Evolutionary conservation across 306 rosid species (phyloP).

Genomic region (Castanea sativa): DNA sequence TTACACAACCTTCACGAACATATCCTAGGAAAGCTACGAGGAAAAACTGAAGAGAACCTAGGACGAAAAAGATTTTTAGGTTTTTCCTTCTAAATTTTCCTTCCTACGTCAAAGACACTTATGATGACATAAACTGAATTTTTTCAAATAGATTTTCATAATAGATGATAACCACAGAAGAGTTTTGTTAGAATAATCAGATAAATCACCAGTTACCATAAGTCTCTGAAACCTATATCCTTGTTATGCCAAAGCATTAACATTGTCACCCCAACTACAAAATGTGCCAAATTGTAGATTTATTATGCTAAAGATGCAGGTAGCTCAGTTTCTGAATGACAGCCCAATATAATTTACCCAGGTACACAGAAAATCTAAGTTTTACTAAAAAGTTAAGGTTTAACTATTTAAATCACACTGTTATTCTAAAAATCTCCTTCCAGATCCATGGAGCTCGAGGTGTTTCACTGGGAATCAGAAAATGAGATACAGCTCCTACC

Average conservation of each 20-base stretch:
- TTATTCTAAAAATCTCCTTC: constrained; percentile 1
- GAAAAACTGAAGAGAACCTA: neutral
- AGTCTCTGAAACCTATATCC: neutral
- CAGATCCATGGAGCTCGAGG: constrained; percentile 5
- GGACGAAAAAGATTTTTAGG: neutral
- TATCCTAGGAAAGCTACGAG: neutral
- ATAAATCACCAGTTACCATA: neutral
- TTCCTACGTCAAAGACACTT: neutral
- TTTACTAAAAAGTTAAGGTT: neutral
- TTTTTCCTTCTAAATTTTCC: neutral
- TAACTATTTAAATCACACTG: neutral
- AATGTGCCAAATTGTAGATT: neutral
- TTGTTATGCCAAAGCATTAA: neutral
- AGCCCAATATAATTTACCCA: neutral
- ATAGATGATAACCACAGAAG: neutral
- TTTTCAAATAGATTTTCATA: neutral
- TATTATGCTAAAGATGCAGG: constrained; percentile 2
- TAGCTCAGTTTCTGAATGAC: constrained; percentile 1
- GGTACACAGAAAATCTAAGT: neutral
- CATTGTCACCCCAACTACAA: neutral
- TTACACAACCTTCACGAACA: neutral
- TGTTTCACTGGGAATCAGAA: neutral
- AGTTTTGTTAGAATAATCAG: neutral
- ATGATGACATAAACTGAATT: neutral
- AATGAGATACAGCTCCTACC: constrained; percentile 43